Conservation (phyloP, 106 monocot species). For the Hemerocallis citrina region DNA sequence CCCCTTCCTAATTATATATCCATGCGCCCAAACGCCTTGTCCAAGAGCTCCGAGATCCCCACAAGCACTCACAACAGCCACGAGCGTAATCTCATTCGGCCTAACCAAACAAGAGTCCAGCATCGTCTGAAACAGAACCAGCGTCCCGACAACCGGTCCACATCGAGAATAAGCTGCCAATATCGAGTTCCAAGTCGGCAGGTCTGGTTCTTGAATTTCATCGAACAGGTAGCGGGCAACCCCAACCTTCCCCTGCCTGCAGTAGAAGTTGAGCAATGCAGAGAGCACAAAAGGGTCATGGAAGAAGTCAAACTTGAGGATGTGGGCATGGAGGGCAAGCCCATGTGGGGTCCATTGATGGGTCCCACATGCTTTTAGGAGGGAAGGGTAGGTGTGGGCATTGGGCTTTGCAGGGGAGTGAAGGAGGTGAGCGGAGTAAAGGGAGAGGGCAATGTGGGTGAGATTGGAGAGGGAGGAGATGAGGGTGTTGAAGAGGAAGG, state of each 20-base stretch:
- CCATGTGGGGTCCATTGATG: conserved; percentile 7
- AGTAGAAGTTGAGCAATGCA: conserved; percentile 30
- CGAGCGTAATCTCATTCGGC: conserved; percentile 47
- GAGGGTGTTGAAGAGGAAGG: conserved; percentile 47
- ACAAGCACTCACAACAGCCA: conserved; percentile 28
- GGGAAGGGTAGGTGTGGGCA: conserved; percentile 37
- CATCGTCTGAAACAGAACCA: conserved; percentile 23
- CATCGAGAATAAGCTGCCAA: conserved; percentile 12
- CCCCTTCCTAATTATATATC: neutral
- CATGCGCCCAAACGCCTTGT: conserved; percentile 41
- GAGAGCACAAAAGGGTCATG: conserved; percentile 25
- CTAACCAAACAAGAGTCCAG: neutral
- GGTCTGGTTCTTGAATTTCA: conserved; percentile 19
- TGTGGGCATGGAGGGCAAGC: conserved; percentile 31
- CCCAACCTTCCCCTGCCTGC: conserved; percentile 3
- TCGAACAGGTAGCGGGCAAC: conserved; percentile 27
- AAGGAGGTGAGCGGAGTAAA: conserved; percentile 17
- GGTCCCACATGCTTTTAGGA: conserved; percentile 18
- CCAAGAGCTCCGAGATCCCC: conserved; percentile 26
- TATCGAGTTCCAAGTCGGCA: conserved; percentile 40
- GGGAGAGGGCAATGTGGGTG: conserved; percentile 9
- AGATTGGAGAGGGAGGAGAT: conserved; percentile 24
- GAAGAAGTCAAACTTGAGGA: conserved; percentile 27
- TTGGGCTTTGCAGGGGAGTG: too few relatives aligned
- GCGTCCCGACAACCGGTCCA: neutral